Evolutionary conservation across 2,329 filamentous ascomycete genomes (phyloP).

Genomic region (Diaporthe citri): DNA sequence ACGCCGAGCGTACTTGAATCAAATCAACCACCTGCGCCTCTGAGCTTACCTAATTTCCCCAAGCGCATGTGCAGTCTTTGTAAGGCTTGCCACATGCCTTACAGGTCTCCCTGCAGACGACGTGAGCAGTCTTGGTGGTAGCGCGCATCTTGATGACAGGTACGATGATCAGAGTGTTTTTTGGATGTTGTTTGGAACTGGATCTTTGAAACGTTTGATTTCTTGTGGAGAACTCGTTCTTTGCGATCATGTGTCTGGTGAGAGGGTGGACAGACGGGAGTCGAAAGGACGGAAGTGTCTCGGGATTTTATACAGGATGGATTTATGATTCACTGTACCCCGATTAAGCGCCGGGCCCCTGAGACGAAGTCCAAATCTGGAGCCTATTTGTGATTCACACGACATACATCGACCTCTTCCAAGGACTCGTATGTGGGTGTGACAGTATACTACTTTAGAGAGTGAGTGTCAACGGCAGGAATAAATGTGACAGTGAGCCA

Average conservation of each 20-base stretch:
- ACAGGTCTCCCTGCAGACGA: not conserved
- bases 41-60: not conserved
- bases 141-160: not conserved
- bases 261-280: fast-evolving
- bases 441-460: too few species aligned
- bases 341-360: too few species aligned
- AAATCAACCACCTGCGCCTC: not conserved
- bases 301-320: not conserved
- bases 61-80: not conserved
- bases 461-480: too few species aligned
- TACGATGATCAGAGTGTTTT: not conserved
- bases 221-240: too few species aligned
- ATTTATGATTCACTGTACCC: not conserved
- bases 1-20: too few species aligned
- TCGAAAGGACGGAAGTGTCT: not conserved
- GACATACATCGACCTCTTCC: too few species aligned
- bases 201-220: not conserved
- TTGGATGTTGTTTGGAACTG: too few species aligned
- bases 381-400: not conserved
- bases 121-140: not conserved
- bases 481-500: too few species aligned
- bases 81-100: not conserved
- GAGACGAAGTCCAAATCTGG: not conserved
- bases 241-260: not conserved
- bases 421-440: not conserved